A percentile compares a stretch with the other conserved stretches of the same genome.
Conservation (phyloP, 176 grass and related monocot genomes). For the Phragmites australis region DNA sequence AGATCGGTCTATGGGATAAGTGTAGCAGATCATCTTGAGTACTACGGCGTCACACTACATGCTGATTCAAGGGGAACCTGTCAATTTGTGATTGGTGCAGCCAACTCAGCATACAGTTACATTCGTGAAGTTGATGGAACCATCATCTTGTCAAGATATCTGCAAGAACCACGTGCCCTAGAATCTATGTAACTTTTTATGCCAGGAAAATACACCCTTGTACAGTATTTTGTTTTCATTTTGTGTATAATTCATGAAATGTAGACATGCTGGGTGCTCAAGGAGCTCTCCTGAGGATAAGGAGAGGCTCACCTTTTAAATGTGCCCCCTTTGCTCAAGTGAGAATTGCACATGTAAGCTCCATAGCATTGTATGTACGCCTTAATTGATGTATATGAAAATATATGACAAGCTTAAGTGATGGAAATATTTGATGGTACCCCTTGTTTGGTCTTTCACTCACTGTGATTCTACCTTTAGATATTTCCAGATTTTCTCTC, state of each 20-base stretch:
- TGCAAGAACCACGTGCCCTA: background rate
- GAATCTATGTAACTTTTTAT: slow-evolving; percentile 38
- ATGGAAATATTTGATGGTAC: slow-evolving; percentile 25
- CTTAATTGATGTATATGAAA: slow-evolving; percentile 26
- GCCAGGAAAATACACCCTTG: slow-evolving; percentile 3
- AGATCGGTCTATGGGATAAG: slow-evolving; percentile 85
- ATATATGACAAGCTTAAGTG: slow-evolving; percentile 2
- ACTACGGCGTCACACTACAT: slow-evolving; percentile 64
- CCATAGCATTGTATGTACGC: slow-evolving; percentile 23
- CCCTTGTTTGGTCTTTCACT: slow-evolving; percentile 1
- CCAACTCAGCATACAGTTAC: slow-evolving; percentile 29
- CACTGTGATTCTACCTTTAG: background rate
- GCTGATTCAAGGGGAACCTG: slow-evolving; percentile 70
- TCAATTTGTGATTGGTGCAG: slow-evolving; percentile 51
- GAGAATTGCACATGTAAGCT: slow-evolving; percentile 50
- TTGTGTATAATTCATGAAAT: slow-evolving; percentile 44
- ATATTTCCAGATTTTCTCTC: slow-evolving; percentile 1
- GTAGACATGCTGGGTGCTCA: slow-evolving; percentile 8
- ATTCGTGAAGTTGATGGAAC: slow-evolving; percentile 43
- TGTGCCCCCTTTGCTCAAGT: slow-evolving; percentile 46
- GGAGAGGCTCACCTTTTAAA: slow-evolving; percentile 44
- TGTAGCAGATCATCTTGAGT: slow-evolving; percentile 74
- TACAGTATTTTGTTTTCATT: slow-evolving; percentile 41
- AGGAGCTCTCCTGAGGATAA: slow-evolving; percentile 47
- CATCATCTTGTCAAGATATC: slow-evolving; percentile 50